phyloP scores from a whole-genome alignment of 2,329 filamentous ascomycete species.

The Penicillium sp. region DNA sequence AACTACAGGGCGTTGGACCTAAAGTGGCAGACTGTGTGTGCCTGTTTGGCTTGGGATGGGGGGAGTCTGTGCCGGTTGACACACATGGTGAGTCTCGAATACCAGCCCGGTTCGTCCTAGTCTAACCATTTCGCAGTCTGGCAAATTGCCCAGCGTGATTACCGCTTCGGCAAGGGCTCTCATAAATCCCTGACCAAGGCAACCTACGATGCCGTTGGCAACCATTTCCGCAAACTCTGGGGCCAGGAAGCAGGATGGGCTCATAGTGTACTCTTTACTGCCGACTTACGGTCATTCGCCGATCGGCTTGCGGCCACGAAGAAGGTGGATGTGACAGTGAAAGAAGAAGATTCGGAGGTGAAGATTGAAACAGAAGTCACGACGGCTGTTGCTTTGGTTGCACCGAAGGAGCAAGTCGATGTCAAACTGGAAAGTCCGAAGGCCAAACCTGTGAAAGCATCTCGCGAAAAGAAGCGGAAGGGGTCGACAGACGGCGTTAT shows the following conservation, averaged over 20 bases:
- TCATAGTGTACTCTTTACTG: constrained; percentile 93
- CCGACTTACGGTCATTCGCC: constrained; percentile 80
- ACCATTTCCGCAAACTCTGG: constrained; percentile 86
- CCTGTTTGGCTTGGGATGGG: constrained; percentile 94
- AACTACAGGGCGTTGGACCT: constrained; percentile 82
- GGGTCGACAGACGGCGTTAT: constrained; percentile 14
- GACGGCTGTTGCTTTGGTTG: constrained; percentile 25
- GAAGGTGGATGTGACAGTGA: constrained; percentile 35
- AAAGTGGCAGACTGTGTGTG: constrained; percentile 97
- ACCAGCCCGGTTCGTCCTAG: not conserved
- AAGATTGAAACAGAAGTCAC: constrained; percentile 27
- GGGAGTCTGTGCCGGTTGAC: constrained; percentile 89
- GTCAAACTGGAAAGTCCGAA: constrained; percentile 20
- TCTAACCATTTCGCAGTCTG: constrained; percentile 56
- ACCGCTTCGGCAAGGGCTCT: constrained; percentile 80
- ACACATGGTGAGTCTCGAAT: constrained; percentile 61
- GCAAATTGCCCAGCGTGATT: constrained; percentile 96
- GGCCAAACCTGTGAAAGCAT: constrained; percentile 7
- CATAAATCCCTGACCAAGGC: constrained; percentile 80
- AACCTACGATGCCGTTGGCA: constrained; percentile 84
- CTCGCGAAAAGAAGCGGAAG: constrained; percentile 18
- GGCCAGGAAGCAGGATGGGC: constrained; percentile 95
- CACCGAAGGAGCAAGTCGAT: constrained; percentile 16
- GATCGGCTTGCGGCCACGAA: constrained; percentile 51
- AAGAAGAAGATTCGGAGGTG: constrained; percentile 26